phyloP scores from a whole-genome alignment of 208 protist species.

The Blastocrithidia nonstop region DNA sequence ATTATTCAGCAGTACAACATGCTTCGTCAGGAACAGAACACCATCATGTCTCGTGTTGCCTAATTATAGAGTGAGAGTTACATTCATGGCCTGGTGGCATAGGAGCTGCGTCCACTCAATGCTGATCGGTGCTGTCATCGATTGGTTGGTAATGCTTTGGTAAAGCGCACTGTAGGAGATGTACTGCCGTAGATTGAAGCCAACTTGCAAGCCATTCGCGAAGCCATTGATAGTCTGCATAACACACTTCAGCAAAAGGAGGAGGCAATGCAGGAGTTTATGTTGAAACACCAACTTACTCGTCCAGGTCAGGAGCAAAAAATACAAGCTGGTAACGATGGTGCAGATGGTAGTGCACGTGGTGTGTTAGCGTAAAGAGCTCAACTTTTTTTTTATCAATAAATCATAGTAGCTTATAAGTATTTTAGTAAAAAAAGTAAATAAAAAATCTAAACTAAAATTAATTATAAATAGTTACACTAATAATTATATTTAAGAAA shows the following conservation, averaged over 20 bases:
- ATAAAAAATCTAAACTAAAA: too few species aligned
- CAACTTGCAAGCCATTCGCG: conserved; percentile 66
- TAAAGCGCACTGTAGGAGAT: conserved; percentile 90
- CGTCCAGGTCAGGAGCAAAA: conserved; percentile 24
- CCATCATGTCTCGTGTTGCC: conserved; percentile 71
- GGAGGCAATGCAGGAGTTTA: conserved; percentile 79
- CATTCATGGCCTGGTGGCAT: conserved; percentile 84
- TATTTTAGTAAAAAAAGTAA: too few species aligned
- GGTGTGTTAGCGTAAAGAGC: conserved; percentile 47
- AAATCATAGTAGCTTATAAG: not conserved
- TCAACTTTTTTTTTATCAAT: not conserved
- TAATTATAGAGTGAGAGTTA: conserved; percentile 80
- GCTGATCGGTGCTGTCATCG: conserved; percentile 87
- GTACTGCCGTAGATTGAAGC: conserved; percentile 89
- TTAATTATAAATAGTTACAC: not conserved
- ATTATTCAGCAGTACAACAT: conserved; percentile 74
- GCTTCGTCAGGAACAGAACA: conserved; percentile 73
- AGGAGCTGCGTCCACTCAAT: conserved; percentile 73
- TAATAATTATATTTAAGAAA: not conserved
- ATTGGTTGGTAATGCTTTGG: conserved; percentile 88
- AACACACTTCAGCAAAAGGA: conserved; percentile 67
- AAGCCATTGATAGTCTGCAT: conserved; percentile 53
- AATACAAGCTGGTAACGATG: conserved; percentile 8
- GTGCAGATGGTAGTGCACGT: conserved; percentile 15
- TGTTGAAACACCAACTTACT: conserved; percentile 53